A percentile compares a stretch with the other conserved stretches of the same genome.
Evolutionary conservation across 768 basidiomycete species (phyloP).

Genomic region (Holtermannia corniformis): DNA sequence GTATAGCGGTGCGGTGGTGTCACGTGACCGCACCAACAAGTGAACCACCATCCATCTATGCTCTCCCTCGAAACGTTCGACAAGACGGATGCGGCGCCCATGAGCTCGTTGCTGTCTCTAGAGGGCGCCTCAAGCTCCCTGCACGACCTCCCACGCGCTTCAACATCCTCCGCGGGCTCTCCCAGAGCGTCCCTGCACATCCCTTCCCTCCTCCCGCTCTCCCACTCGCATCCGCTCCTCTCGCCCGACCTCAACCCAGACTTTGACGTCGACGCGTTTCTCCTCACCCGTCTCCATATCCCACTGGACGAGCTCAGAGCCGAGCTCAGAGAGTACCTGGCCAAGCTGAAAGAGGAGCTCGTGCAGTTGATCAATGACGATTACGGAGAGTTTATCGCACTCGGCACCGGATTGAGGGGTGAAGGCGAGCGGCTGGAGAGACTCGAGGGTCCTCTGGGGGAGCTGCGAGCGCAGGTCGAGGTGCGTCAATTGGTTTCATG

Average conservation of each 20-base stretch:
- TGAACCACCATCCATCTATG: too few relatives aligned
- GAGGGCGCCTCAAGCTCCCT: not conserved
- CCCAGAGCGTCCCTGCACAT: conserved; percentile 29
- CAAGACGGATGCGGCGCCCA: too few relatives aligned
- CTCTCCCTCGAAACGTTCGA: too few relatives aligned
- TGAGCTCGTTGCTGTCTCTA: too few relatives aligned
- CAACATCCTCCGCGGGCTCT: conserved; percentile 5
- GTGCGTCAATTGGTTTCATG: conserved; percentile 52
- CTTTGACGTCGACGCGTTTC: conserved; percentile 78
- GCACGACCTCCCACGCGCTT: not conserved
- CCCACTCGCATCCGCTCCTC: conserved; percentile 68
- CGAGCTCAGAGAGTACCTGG: conserved; percentile 78
- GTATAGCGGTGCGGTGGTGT: too few relatives aligned
- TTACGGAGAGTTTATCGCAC: conserved; percentile 93
- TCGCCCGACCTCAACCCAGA: conserved; percentile 45
- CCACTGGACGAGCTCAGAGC: conserved; percentile 77
- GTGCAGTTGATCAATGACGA: conserved; percentile 95
- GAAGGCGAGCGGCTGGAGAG: conserved; percentile 65
- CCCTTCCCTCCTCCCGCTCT: conserved; percentile 52
- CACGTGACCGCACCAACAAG: too few relatives aligned
- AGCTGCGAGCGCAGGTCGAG: conserved; percentile 57
- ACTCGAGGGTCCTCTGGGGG: conserved; percentile 58
- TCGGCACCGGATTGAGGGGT: conserved; percentile 82
- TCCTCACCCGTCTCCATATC: conserved; percentile 72
- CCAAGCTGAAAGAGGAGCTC: conserved; percentile 77